Conservation (phyloP, 225 moss, liverwort and hornwort genomes). For the Polytrichum commune region DNA sequence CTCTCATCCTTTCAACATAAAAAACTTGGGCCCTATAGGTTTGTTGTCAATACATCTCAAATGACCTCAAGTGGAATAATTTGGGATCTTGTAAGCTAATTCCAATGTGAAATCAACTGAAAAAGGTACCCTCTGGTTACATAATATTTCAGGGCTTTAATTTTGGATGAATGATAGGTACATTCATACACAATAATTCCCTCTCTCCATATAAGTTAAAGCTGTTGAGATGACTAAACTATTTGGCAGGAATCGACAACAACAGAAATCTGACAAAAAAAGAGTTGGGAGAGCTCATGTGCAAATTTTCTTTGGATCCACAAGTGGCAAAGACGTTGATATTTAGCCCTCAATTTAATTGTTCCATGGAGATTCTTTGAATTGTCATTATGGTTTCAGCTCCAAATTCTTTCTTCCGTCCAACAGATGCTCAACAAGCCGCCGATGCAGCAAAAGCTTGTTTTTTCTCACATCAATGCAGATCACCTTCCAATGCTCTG, state of each 20-base stretch:
- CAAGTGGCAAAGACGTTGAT: conserved; percentile 75
- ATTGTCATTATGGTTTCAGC: conserved; percentile 93
- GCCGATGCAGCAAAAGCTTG: conserved; percentile 51
- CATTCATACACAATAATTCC: too few relatives aligned
- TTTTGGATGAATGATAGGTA: too few relatives aligned
- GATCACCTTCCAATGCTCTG: conserved; percentile 66
- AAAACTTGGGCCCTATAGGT: too few relatives aligned
- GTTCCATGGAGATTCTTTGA: conserved; percentile 88
- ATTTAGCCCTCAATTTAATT: conserved; percentile 35
- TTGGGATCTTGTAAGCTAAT: too few relatives aligned
- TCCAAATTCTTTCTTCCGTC: conserved; percentile 71
- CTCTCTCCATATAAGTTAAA: conserved; percentile 35
- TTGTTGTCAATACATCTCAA: too few relatives aligned
- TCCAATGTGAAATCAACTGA: too few relatives aligned
- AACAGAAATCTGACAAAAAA: conserved; percentile 52
- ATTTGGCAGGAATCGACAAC: conserved; percentile 84
- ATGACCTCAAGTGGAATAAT: too few relatives aligned
- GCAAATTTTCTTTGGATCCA: conserved; percentile 63
- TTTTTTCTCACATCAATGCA: conserved; percentile 59
- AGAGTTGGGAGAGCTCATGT: conserved; percentile 57
- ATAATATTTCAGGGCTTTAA: too few relatives aligned
- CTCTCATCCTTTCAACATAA: too few relatives aligned
- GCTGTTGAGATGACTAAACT: conserved; percentile 87
- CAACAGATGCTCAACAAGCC: conserved; percentile 60
- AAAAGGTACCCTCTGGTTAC: too few relatives aligned